Conservation (phyloP, 495 filamentous ascomycete genomes). For the Rostrohypoxylon terebratum region DNA sequence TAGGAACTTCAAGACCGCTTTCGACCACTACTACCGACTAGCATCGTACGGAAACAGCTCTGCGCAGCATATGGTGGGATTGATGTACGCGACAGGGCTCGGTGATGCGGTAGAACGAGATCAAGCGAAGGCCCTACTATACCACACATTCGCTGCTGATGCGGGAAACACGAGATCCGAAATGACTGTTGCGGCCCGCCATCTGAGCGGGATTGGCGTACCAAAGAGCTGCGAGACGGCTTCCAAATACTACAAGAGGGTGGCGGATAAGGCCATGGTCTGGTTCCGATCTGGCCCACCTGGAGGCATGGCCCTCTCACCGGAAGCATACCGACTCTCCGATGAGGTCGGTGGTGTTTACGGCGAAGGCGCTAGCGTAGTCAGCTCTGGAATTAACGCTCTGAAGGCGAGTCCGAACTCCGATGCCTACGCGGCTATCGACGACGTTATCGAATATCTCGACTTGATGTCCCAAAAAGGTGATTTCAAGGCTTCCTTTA, state of each 20-base stretch:
- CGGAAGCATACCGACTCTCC: slow-evolving; percentile 81
- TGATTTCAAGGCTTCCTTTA: slow-evolving; percentile 91
- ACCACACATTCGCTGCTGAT: slow-evolving; percentile 93
- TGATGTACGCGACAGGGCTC: slow-evolving; percentile 96
- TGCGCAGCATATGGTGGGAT: slow-evolving; percentile 93
- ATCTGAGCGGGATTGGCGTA: slow-evolving; percentile 86
- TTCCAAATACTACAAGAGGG: slow-evolving; percentile 87
- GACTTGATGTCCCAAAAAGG: slow-evolving; percentile 95
- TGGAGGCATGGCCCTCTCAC: slow-evolving; percentile 80
- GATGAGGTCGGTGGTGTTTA: slow-evolving; percentile 95
- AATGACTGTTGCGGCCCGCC: slow-evolving; percentile 92
- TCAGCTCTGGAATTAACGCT: slow-evolving; percentile 88
- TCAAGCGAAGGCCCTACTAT: slow-evolving; percentile 91
- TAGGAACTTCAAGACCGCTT: slow-evolving; percentile 82
- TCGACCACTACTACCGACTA: slow-evolving; percentile 81
- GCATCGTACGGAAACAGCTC: slow-evolving; percentile 87
- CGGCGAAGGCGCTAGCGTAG: slow-evolving; percentile 92
- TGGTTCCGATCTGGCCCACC: slow-evolving; percentile 91
- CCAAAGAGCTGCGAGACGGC: slow-evolving; percentile 88
- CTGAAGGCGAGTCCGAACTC: slow-evolving; percentile 74
- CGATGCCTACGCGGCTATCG: slow-evolving; percentile 82
- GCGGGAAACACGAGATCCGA: slow-evolving; percentile 85
- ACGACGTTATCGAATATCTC: slow-evolving; percentile 94
- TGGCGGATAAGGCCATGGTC: slow-evolving; percentile 91
- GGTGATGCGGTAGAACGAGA: slow-evolving; percentile 85